phyloP scores from a whole-genome alignment of 1,284 basidiomycete species.

The Albatrellus sp. region DNA sequence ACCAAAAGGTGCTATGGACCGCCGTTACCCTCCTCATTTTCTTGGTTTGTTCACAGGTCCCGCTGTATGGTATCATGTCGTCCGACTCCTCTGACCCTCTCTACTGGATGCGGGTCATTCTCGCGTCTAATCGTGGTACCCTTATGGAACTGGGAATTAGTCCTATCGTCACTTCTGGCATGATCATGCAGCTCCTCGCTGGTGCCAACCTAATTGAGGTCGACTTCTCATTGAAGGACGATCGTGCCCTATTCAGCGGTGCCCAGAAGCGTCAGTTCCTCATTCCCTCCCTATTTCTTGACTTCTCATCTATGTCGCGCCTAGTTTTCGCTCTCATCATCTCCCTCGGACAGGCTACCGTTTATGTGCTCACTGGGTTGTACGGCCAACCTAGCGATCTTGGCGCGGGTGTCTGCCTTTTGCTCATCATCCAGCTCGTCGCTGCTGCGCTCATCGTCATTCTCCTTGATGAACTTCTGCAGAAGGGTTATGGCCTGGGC shows the following conservation, averaged over 20 bases:
- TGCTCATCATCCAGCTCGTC: conserved; percentile 93
- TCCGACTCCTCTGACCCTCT: conserved; percentile 96
- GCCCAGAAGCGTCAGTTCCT: conserved; percentile 87
- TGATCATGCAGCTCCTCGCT: conserved; percentile 99
- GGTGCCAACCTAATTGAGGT: conserved; percentile 97
- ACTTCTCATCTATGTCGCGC: not conserved
- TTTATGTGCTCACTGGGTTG: conserved; percentile 94
- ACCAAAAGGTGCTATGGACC: conserved; percentile 95
- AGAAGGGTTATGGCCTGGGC: conserved; percentile 97
- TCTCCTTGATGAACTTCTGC: conserved; percentile 95
- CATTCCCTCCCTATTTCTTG: not conserved
- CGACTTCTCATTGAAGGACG: conserved; percentile 95
- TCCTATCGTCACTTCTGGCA: conserved; percentile 94
- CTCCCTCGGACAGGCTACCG: conserved; percentile 91
- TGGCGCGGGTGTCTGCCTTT: conserved; percentile 91
- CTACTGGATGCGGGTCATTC: conserved; percentile 99
- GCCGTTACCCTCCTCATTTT: conserved; percentile 95
- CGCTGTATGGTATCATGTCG: conserved; percentile 95
- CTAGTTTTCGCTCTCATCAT: conserved; percentile 95
- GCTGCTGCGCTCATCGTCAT: conserved; percentile 94
- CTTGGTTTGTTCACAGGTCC: conserved; percentile 95
- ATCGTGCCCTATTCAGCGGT: conserved; percentile 89
- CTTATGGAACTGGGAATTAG: conserved; percentile 99
- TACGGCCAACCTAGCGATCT: conserved; percentile 92
- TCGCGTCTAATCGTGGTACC: conserved; percentile 95